A percentile compares a stretch with the other conserved stretches of the same genome.
Evolutionary conservation across 495 filamentous ascomycete species (phyloP).

Genomic region (Penicillium pancosmium): DNA sequence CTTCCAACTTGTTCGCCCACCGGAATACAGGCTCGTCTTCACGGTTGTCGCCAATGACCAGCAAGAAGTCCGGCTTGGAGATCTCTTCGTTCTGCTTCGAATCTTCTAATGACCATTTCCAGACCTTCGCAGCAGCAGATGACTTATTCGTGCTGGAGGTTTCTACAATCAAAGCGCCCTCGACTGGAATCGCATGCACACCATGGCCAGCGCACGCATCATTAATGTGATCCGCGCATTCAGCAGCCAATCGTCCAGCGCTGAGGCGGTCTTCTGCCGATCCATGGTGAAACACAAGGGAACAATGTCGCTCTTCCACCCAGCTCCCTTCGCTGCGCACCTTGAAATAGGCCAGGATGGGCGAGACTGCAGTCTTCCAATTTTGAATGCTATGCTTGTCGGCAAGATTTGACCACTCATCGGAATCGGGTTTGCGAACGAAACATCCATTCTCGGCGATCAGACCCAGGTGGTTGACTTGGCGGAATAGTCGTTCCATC

Average conservation of each 20-base stretch:
- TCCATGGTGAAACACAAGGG: slow-evolving; percentile 84
- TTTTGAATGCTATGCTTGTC: slow-evolving; percentile 63
- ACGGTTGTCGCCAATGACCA: slow-evolving; percentile 84
- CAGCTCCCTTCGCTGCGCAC: slow-evolving; percentile 84
- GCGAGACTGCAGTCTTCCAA: slow-evolving; percentile 78
- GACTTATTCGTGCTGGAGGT: slow-evolving; percentile 79
- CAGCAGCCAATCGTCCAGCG: slow-evolving; percentile 75
- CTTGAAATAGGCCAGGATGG: slow-evolving; percentile 82
- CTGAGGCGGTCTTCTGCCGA: slow-evolving; percentile 72
- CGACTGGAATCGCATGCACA: slow-evolving; percentile 81
- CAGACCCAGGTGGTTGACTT: slow-evolving; percentile 75
- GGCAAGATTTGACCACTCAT: slow-evolving; percentile 72
- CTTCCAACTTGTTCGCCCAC: slow-evolving; percentile 80
- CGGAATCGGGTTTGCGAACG: slow-evolving; percentile 66
- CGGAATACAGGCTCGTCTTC: slow-evolving; percentile 92
- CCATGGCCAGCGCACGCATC: slow-evolving; percentile 81
- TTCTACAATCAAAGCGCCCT: slow-evolving; percentile 79
- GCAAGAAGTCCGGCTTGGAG: slow-evolving; percentile 70
- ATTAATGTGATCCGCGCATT: slow-evolving; percentile 91
- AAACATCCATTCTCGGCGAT: slow-evolving; percentile 95
- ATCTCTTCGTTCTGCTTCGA: slow-evolving; percentile 34
- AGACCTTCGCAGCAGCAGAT: slow-evolving; percentile 71
- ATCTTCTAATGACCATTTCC: slow-evolving; percentile 55
- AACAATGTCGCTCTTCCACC: slow-evolving; percentile 85
- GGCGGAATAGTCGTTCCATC: slow-evolving; percentile 79